Evolutionary conservation across 2,329 filamentous ascomycete genomes (phyloP), one percentile per base, ranked within the genome.

Genomic region (Pseudogymnoascus sp.): DNA sequence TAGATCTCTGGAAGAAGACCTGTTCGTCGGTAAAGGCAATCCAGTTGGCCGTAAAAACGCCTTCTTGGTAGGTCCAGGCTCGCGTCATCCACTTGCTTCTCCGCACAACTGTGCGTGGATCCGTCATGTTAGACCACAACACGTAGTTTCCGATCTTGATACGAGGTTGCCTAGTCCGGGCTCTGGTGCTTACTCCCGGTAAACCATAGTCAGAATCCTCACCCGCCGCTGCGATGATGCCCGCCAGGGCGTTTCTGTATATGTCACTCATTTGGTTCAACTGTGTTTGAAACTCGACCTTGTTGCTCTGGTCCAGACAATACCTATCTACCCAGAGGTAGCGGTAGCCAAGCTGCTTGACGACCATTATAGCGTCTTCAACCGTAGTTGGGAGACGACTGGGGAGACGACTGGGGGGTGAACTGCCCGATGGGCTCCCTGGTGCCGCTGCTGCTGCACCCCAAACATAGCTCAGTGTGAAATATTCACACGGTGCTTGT

Each of bases 11-110:
- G 53, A 67, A 72, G 35, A 69, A 72, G 15, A 71, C 61, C 62
- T 73, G 67, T 17, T 72, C 61, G 4, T 72, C 68, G 0, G 71
- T 70, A 63, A 76, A 75, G n/a, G 74, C 67, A 7, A 75, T 65
- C 15, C 70, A 65, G 10, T 73, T 69, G 3, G 63, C 40, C 11
- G 70, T 70, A 2, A 68, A 60, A 29, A 67, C 19, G 10, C 61
- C 50, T 53, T 68, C 67, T 42, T 68, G 67, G 38, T 65, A 67
- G 6, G 67, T 68, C 67, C 67, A 68, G 4, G 56, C 67, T 42
- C 67, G 65, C 7, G 61, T 64, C 38, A 65, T 62, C 67, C 67
- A 68, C 19, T 33, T 61, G 7, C 60, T 60, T 15, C 19, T 31
- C 38, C 40, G 15, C 60, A 67, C 53, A 42, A 35, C 35, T 15